Percentiles rank a stretch among this genome's conserved stretches.
Evolutionary conservation across 768 basidiomycete genomes (phyloP).

Genomic region (Naganishia onofrii): DNA sequence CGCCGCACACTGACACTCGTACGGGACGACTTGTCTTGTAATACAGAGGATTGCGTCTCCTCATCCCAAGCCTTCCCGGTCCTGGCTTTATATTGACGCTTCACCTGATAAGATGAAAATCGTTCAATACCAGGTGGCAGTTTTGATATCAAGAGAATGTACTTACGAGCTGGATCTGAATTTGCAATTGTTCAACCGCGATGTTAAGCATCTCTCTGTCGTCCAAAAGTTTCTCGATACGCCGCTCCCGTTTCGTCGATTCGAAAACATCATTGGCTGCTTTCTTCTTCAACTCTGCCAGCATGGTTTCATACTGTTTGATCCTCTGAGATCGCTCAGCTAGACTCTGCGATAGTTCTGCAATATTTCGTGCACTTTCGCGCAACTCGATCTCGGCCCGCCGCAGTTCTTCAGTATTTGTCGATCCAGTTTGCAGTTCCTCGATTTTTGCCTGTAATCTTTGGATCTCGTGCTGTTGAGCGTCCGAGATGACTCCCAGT

Average conservation of each 20-base stretch:
- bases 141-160: too few relatives aligned
- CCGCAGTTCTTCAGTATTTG: neutral
- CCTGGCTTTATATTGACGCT: conserved; percentile 21
- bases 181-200: conserved; percentile 19
- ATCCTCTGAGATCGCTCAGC: neutral
- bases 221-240: conserved; percentile 14
- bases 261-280: conserved; percentile 15
- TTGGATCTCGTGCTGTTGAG: conserved; percentile 2
- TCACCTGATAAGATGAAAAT: neutral
- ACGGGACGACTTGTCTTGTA: neutral
- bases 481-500: neutral
- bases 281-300: neutral
- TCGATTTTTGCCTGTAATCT: neutral
- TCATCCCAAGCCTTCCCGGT: conserved; percentile 18
- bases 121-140: neutral
- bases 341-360: neutral
- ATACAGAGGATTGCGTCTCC: neutral
- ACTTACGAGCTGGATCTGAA: conserved; percentile 19
- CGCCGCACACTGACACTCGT: conserved; percentile 5
- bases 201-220: conserved; percentile 22
- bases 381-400: neutral
- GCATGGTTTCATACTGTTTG: neutral
- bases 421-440: neutral
- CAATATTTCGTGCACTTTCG: neutral
- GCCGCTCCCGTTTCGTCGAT: conserved; percentile 13